phyloP scores from a whole-genome alignment of 2,329 filamentous ascomycete species.

The Calcarisporium arbuscula region DNA sequence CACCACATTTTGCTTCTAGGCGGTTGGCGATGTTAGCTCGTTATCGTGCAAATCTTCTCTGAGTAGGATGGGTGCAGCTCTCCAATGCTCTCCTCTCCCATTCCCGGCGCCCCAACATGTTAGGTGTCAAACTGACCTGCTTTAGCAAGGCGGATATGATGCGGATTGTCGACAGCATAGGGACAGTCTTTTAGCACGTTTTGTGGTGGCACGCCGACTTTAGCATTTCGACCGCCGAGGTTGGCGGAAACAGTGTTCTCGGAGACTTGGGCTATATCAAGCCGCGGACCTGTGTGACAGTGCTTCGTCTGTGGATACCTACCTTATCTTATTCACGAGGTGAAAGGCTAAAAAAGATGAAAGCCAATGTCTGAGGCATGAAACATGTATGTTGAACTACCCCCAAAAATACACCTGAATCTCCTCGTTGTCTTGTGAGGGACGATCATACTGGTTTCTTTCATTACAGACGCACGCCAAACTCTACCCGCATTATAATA shows the following conservation, averaged over 20 bases:
- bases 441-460: no score
- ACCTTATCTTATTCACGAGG: no score
- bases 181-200: conserved; percentile 54
- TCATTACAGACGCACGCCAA: no score
- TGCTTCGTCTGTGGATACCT: conserved; percentile 56
- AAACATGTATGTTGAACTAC: no score
- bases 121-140: conserved; percentile 57
- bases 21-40: conserved; percentile 51
- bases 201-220: conserved; percentile 70
- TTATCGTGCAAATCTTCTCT: no score
- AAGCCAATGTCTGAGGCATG: no score
- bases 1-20: conserved; percentile 53
- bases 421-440: no score
- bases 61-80: no score
- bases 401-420: no score
- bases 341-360: no score
- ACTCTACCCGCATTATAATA: no score
- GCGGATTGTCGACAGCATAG: conserved; percentile 37
- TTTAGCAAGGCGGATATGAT: conserved; percentile 58
- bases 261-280: conserved; percentile 66
- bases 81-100: conserved; percentile 51
- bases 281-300: conserved; percentile 56
- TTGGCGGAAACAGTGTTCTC: conserved; percentile 66
- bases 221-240: conserved; percentile 62
- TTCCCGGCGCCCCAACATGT: conserved; percentile 49